Evolutionary conservation across 768 basidiomycete species (phyloP).

Genomic region (Termitomyces sp.): DNA sequence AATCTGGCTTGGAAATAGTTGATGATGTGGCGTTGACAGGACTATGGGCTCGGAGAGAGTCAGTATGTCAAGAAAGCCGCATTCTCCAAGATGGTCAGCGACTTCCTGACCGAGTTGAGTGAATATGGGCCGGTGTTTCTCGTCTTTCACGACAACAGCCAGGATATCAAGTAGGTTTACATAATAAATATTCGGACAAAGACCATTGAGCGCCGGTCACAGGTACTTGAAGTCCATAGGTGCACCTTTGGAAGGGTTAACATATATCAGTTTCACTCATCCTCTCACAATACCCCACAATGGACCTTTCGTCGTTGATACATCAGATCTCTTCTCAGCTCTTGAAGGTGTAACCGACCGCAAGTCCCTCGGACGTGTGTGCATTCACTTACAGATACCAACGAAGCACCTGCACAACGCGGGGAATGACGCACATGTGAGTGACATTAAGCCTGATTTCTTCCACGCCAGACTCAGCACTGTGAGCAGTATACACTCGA

Average conservation of each 20-base stretch:
- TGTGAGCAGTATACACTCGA: conserved; percentile 64
- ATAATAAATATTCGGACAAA: not conserved
- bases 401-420: conserved; percentile 72
- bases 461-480: not conserved
- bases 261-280: conserved; percentile 37
- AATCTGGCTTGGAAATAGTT: not conserved
- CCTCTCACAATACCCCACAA: conserved; percentile 51
- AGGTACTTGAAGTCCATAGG: conserved; percentile 60
- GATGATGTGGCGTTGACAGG: conserved; percentile 30
- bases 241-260: conserved; percentile 50
- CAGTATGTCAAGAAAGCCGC: conserved; percentile 45
- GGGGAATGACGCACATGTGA: conserved; percentile 81
- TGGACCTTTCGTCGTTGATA: conserved; percentile 69
- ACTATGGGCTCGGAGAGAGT: conserved; percentile 66
- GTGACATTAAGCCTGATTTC: conserved; percentile 21
- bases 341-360: conserved; percentile 64
- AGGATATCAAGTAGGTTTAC: conserved; percentile 67
- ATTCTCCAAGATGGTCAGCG: conserved; percentile 51
- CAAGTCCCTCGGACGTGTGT: conserved; percentile 57
- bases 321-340: conserved; percentile 71
- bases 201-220: not conserved
- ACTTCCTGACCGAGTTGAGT: conserved; percentile 38
- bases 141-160: conserved; percentile 75
- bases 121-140: conserved; percentile 64
- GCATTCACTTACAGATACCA: conserved; percentile 57